Percentiles rank a stretch among this genome's conserved stretches.
These are phyloP conservation scores for Xerocomellus chrysenteron DNA, from an alignment of 768 basidiomycete genomes.

Conservation along the genomic window DNA sequence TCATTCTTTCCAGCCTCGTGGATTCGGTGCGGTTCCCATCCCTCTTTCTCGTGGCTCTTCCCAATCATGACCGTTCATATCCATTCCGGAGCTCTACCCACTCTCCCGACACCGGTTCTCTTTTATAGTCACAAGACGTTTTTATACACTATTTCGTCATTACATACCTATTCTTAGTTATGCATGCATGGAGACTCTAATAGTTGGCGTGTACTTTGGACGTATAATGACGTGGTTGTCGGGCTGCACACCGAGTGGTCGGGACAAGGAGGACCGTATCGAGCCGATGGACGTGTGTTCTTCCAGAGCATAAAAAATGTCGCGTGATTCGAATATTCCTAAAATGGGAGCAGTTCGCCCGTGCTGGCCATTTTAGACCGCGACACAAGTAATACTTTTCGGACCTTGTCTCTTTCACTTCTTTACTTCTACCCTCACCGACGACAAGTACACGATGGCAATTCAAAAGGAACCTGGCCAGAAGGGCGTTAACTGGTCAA, in stretches of 20 bases:
- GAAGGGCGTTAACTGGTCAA: constrained; percentile 91
- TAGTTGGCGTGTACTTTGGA: constrained; percentile 23
- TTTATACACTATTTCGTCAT: constrained; percentile 28
- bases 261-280: no score
- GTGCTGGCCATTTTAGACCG: constrained; percentile 7
- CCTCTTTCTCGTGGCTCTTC: constrained; percentile 22
- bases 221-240: constrained; percentile 6
- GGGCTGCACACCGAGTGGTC: not conserved
- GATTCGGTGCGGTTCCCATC: constrained; percentile 32
- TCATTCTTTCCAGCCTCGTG: constrained; percentile 33
- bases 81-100: constrained; percentile 7
- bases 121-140: constrained; percentile 9
- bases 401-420: constrained; percentile 5
- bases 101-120: not conserved
- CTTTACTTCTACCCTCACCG: constrained; percentile 14
- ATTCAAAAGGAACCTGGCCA: constrained; percentile 85
- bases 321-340: not conserved
- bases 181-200: constrained; percentile 24
- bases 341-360: not conserved
- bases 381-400: not conserved
- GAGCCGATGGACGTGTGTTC: no score
- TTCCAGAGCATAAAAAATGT: not conserved
- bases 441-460: constrained; percentile 54
- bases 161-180: constrained; percentile 30
- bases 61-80: constrained; percentile 13